Evolutionary conservation across 495 filamentous ascomycete species (phyloP).

Genomic region (Lasiosphaeriaceae sp.): DNA sequence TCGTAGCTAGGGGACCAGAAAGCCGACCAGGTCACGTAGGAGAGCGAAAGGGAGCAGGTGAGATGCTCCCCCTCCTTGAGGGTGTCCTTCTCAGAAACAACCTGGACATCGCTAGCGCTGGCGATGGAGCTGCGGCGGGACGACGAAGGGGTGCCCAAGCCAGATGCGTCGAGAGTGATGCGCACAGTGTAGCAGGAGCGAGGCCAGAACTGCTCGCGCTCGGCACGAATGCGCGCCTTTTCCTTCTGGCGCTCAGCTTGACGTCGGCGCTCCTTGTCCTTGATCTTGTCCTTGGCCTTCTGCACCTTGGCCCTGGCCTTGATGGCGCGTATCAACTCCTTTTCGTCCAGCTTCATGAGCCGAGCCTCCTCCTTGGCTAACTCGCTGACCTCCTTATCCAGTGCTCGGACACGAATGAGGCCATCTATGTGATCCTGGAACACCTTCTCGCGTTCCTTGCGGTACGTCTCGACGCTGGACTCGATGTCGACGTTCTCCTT

Average conservation of each 20-base stretch:
- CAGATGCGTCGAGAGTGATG: slow-evolving; percentile 53
- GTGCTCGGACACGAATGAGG: slow-evolving; percentile 24
- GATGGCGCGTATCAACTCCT: slow-evolving; percentile 22
- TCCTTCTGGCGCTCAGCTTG: slow-evolving; percentile 44
- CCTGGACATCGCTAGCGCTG: slow-evolving; percentile 31
- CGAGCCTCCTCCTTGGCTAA: slow-evolving; percentile 28
- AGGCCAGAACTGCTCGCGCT: slow-evolving; percentile 56
- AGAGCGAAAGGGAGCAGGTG: slow-evolving; percentile 51
- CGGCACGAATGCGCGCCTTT: slow-evolving; percentile 46
- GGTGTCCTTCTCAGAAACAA: slow-evolving; percentile 21
- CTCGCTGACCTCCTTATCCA: slow-evolving; percentile 36
- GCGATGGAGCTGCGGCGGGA: slow-evolving; percentile 54
- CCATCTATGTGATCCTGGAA: slow-evolving; percentile 38
- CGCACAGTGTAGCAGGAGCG: slow-evolving; percentile 53
- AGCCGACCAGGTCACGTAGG: slow-evolving; percentile 60
- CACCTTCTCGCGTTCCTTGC: slow-evolving; percentile 44
- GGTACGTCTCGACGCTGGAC: slow-evolving; percentile 39
- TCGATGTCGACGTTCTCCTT: slow-evolving; percentile 27
- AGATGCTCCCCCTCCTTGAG: slow-evolving; percentile 17
- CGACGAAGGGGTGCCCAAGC: slow-evolving; percentile 44
- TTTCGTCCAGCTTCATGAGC: slow-evolving; percentile 22
- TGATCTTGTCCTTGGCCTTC: slow-evolving; percentile 35
- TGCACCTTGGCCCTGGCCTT: slow-evolving; percentile 39
- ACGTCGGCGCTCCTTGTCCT: slow-evolving; percentile 36
- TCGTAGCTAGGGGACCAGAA: slow-evolving; percentile 67